These are phyloP conservation scores for Abrus pulchellus DNA, from an alignment of 306 rosid species.

Conservation along the genomic window DNA sequence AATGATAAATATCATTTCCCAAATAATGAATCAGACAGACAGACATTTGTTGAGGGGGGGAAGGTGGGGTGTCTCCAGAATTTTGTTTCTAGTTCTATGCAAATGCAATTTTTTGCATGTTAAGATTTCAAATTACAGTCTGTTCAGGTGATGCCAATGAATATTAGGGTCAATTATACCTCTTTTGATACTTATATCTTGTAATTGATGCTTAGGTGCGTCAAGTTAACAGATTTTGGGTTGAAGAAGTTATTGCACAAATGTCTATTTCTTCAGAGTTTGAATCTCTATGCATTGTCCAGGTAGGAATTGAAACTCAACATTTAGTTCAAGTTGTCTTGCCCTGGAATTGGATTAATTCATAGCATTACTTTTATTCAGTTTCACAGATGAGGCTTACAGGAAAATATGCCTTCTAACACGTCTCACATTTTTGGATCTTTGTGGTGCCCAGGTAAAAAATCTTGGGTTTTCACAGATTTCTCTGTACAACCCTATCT, in stretches of 20 bases:
- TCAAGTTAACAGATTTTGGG: slow-evolving; percentile 75
- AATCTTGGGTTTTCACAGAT: slow-evolving; percentile 23
- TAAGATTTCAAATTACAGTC: slow-evolving; percentile 22
- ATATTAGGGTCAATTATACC: slow-evolving; percentile 21
- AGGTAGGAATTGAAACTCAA: slow-evolving; percentile 59
- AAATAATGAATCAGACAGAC: slow-evolving; percentile 7
- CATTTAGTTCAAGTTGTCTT: slow-evolving; percentile 28
- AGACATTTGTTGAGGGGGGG: not conserved
- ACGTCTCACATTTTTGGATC: slow-evolving; percentile 72
- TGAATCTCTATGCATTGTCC: slow-evolving; percentile 86
- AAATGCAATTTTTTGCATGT: slow-evolving; percentile 10
- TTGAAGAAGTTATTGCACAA: slow-evolving; percentile 66
- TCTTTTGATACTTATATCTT: slow-evolving; percentile 38
- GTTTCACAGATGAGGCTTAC: slow-evolving; percentile 83
- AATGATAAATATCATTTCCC: not conserved
- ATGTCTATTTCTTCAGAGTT: slow-evolving; percentile 68
- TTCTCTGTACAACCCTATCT: slow-evolving; percentile 28
- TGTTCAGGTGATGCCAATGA: slow-evolving; percentile 7
- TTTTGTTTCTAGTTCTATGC: slow-evolving; percentile 26
- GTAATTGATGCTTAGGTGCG: slow-evolving; percentile 62
- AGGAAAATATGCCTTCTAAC: slow-evolving; percentile 61
- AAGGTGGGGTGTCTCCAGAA: not conserved
- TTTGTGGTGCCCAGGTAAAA: slow-evolving; percentile 90
- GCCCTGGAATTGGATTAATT: slow-evolving; percentile 37
- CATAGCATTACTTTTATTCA: slow-evolving; percentile 48